Base-by-base conservation (phyloP, 768 basidiomycete species). In the Collybia sordida region DNA sequence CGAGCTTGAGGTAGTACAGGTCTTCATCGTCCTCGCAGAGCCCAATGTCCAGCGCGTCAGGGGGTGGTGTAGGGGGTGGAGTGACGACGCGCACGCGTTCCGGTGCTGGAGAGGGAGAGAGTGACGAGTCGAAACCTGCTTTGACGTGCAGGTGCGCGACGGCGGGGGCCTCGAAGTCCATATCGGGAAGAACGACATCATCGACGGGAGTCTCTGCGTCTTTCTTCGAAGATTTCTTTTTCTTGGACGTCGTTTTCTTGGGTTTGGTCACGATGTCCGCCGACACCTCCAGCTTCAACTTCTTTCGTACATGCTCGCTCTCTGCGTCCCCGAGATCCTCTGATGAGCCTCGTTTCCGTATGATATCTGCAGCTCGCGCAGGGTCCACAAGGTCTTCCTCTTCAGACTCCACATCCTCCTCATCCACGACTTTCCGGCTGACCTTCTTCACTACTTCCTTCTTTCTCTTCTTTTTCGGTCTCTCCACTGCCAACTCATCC, bases 1-100 rank as follows among this genome's bases (percentile, higher is more conserved):
- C 83, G 34, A 86, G 75, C 53, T 80, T 84, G 47, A 83, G 75
- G 66, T 85, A 93, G 68, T 88, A 96, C 14, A 90, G 64, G 63
- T 97, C 94, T 64, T 97, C 94, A 57, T 95, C 93, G 63, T 96
- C 94, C 31, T 85, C 78, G 55, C 88, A 88, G 11, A 91, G 58
- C 2, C 80, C 88, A 24, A 74, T 67, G 2, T 68, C 68, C 27
- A 85, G 63, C 1, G 77, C 78, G 62, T 88, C 80, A 12, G 75
- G 76, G 12, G 78, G 80, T 1, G 73, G 73, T 4, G 79, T 78
- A 7, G 77, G 75, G 1, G 64, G 71, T 3, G 63, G 72, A 22
- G 70, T 71, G 19, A 65, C 63, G 7, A 64, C 62, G 35, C 59
- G 69, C 51, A 72, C 72, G 42, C 58, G 58, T 42, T 60, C 61